These are phyloP conservation scores for Hanseniaspora mollemarum DNA, from an alignment of 805 yeast genomes.

Conservation along the genomic window DNA sequence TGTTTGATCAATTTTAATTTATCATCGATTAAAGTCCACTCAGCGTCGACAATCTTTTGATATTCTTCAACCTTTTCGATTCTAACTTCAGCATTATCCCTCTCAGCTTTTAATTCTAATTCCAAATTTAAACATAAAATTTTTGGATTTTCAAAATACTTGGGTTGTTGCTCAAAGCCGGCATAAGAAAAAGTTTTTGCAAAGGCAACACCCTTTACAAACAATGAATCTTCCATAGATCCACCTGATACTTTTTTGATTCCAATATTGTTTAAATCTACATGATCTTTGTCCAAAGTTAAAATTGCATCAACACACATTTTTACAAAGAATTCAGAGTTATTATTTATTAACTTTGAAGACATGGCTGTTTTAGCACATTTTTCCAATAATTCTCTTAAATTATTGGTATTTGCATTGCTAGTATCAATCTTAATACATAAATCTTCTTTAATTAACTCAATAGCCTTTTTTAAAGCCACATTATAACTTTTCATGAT, in stretches of 20 bases:
- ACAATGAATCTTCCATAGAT: conserved; percentile 82
- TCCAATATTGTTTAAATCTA: conserved; percentile 85
- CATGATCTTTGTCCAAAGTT: conserved; percentile 68
- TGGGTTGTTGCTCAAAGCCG: conserved; percentile 98
- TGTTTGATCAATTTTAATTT: conserved; percentile 72
- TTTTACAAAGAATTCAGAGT: conserved; percentile 79
- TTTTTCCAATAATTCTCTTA: conserved; percentile 68
- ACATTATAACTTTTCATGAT: conserved; percentile 77
- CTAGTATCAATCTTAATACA: conserved; percentile 56
- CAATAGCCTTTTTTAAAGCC: conserved; percentile 69
- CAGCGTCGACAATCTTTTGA: conserved; percentile 97
- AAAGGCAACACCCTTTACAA: conserved; percentile 91
- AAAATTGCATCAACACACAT: conserved; percentile 95
- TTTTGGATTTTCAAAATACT: conserved; percentile 65
- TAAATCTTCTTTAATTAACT: conserved; percentile 51
- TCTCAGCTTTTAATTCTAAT: conserved; percentile 92
- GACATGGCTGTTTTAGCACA: conserved; percentile 98
- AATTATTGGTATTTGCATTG: conserved; percentile 38
- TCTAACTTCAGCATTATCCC: conserved; percentile 96
- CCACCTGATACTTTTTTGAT: conserved; percentile 94
- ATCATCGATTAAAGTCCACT: conserved; percentile 84
- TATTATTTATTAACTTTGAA: conserved; percentile 79
- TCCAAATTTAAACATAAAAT: conserved; percentile 80
- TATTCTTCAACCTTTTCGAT: conserved; percentile 87
- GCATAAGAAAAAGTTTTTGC: conserved; percentile 96